Evolutionary conservation across 2,329 filamentous ascomycete genomes (phyloP), one percentile per base, ranked within the genome.

Genomic region (Neophaeococcomyces aloes): DNA sequence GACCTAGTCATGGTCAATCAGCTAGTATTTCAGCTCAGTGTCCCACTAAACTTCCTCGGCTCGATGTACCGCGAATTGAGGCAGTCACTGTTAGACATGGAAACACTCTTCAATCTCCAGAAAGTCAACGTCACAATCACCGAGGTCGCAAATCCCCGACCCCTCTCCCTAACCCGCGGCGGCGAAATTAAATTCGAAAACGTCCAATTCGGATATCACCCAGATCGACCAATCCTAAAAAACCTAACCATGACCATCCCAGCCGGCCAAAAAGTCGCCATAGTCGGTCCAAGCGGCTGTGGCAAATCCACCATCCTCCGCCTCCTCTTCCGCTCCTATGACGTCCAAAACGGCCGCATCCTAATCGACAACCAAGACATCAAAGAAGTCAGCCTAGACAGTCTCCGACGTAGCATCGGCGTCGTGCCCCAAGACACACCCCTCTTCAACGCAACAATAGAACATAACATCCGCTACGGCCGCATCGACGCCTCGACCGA

Each of bases 1-100:
- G 93, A 98, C 60, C 72, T 98, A 25, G 91, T 98, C 59, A 93
- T 98, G 86, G 86, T 98, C 54, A 98, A 98, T 63, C 91, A 96
- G 69, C 79, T 98, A 14, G 88, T 98, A 47, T 98, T 98, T 66
- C 91, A 98, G 65, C 79, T 98, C 4, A 95, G 87, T 0, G 86
- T 98, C 3, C 91, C 91, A 0, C 75, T 98, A 48, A 98, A 98
- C 70, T 98, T 98, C 64, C 71, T 98, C 3, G 91, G 91, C n/a
- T 94, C 87, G 11, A 89, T 98, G 10, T 98, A 98, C 62, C 83
- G 91, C 55, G 91, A 98, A 66, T 74, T 98, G 42, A 77, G 91
- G 44, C 91, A 98, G 66, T 94, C 86, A 17, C 72, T 98, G 34
- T 72, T 98, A 27, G 93, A 98, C 61, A 98, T 98, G 91, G 91